Evolutionary conservation across 2,329 filamentous ascomycete genomes (phyloP), one percentile per base, ranked within the genome.

Genomic region (Beauveria scarabaeidicola): DNA sequence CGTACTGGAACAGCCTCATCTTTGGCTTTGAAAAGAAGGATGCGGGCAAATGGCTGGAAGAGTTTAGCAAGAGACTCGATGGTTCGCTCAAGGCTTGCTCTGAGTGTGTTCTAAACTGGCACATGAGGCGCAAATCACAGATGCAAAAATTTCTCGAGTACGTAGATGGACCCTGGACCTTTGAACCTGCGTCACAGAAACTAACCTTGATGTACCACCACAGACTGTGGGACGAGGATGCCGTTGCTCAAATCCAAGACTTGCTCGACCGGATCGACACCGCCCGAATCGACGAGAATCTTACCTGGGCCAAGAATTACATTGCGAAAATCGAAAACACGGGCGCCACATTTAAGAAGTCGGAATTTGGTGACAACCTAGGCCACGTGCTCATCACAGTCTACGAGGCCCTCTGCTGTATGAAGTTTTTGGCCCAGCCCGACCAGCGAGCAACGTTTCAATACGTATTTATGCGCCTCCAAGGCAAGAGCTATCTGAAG

Each of bases 321-420:
- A 78, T 86, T n/a, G 72, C 76, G 29, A 78, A 77, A 55, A 79
- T 81, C 4, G 78, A 82, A 56, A 71, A 74, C 43, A 69, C 73
- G 9, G 76, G 80, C 23, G 74, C 73, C 2, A 69, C 69, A 2
- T 81, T 82, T 69, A 77, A 75, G 51, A 77, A 78, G 44, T 67
- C 73, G 0, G 75, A 76, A 56, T 73, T 82, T 41, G 77, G 76
- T 13, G 73, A 75, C 21, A 70, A 79, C 7, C 74, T 81, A 29
- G 75, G 81, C 1, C 76, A 82, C 29, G 84, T 90, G 7, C 82
- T 95, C 54, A 82, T 94, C 61, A 87, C 90, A 11, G 83, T 97
- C 32, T 96, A 95, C 67, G 93, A 97, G 71, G 87, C 89, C 0
- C 76, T 97, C 55, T 96, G 91, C 70, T 96, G 89, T 71, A 84